A percentile compares a stretch with the other conserved stretches of the same genome.
Conservation (phyloP, 192 early-diverging fungal genomes). For the Rhizoclosmatium sp. region DNA sequence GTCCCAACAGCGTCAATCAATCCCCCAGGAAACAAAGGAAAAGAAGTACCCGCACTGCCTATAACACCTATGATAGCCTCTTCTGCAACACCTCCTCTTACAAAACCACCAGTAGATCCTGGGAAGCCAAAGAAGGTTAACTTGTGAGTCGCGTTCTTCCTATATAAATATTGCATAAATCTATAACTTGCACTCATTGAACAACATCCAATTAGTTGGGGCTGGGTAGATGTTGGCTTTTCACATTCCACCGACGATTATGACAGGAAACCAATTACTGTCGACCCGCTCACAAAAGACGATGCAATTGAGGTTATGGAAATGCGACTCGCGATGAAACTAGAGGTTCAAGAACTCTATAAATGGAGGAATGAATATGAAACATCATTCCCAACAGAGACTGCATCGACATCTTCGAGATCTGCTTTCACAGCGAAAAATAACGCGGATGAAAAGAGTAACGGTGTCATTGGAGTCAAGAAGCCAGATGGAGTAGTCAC, state of each 20-base stretch:
- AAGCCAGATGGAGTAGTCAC: background rate
- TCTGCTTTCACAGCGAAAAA: background rate
- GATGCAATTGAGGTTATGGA: constrained; percentile 37
- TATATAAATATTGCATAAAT: background rate
- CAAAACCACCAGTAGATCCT: background rate
- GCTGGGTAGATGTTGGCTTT: constrained; percentile 41
- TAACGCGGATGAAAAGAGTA: background rate
- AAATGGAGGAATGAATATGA: constrained; percentile 25
- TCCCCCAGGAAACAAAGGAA: background rate
- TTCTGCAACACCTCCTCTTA: background rate
- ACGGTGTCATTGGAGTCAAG: background rate
- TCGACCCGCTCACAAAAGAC: constrained; percentile 35
- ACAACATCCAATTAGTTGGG: constrained; percentile 20
- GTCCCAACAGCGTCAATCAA: background rate
- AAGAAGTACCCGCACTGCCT: background rate
- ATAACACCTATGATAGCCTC: background rate
- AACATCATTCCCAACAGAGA: background rate
- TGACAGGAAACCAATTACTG: constrained; percentile 27
- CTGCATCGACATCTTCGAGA: background rate
- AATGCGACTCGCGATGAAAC: constrained; percentile 35
- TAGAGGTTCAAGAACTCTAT: constrained; percentile 10
- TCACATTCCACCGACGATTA: constrained; percentile 36
- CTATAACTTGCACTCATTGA: background rate
- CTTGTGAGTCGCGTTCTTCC: constrained; percentile 14
- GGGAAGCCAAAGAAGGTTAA: constrained; percentile 25